Evolutionary conservation across 208 protist species (phyloP), one percentile per base, ranked within the genome.

Genomic region (Leishmania amazonensis): DNA sequence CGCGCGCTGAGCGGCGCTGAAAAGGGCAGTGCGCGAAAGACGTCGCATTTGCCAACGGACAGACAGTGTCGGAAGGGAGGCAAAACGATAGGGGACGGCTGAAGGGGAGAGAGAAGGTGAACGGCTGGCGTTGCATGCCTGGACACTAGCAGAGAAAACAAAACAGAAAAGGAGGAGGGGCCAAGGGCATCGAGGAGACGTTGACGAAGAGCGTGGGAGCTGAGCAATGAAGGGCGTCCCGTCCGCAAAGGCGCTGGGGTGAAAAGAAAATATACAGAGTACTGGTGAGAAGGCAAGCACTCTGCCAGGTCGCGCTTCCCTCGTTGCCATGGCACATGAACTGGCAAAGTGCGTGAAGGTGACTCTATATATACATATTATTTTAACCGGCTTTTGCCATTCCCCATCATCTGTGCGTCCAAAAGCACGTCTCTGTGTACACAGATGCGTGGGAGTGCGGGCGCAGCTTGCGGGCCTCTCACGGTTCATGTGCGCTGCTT

Each of bases 71-170:
- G 7, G 13, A 28, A 45, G 11, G 11, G 51, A 40, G 7, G 7
- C 17, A 31, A 31, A 62, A 31, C n/a, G 19, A 24, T 7, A 62
- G 24, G 5, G 57, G 57, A 15, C 57, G 2, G 57, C 28, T 19
- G 42, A 74, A 49, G 45, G 42, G 47, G 47, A 28, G 24, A 11
- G 47, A 35, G 5, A 35, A 19, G 65, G 35, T 71, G 35, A 40
- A 7, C 31, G 9, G 35, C 73, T 47, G 73, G 35, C 24, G 73
- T 19, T 57, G 19, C 35, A 9, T 45, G 6, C 45, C 51, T 6
- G 0, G 31, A 47, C 19, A 45, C 73, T 24, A 19, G 11, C 2
- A 78, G 31, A 83, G 68, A 82, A 49, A 81, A 68, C 73, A 76
- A 19, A 53, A 75, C n/a, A 58, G 31, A 85, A n/a, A 28, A 45